Conservation (phyloP, 1,284 basidiomycete species). For the Ceratobasidium sp. region DNA sequence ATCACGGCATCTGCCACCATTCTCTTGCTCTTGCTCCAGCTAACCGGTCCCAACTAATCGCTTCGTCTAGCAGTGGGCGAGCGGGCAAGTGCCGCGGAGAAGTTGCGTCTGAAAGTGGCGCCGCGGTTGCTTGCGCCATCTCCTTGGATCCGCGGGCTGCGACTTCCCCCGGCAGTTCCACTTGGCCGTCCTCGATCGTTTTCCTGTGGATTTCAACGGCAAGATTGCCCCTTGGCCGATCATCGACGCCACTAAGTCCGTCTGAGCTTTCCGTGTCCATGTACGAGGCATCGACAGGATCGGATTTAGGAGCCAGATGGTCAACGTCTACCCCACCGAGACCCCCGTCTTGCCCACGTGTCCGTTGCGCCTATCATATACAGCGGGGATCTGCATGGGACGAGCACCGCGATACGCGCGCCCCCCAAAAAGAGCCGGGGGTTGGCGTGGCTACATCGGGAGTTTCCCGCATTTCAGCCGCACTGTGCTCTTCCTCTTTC, state of each 20-base stretch:
- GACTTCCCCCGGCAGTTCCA: not conserved
- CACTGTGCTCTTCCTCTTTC: not conserved
- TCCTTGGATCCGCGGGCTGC: not conserved
- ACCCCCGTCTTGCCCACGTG: not conserved
- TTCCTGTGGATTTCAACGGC: not conserved
- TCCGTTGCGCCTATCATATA: not conserved
- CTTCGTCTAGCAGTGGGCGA: slow-evolving; percentile 12
- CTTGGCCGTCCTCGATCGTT: not conserved
- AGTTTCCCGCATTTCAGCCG: slow-evolving; percentile 13
- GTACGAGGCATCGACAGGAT: not conserved
- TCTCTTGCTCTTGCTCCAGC: too few species aligned
- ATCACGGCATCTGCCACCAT: slow-evolving; percentile 40
- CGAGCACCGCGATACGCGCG: slow-evolving; percentile 6
- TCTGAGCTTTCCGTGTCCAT: not conserved
- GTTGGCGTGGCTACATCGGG: not conserved
- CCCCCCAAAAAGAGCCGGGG: slow-evolving; percentile 4
- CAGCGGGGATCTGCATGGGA: slow-evolving; percentile 9
- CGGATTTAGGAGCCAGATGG: slow-evolving; percentile 7
- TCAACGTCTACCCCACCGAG: slow-evolving; percentile 35
- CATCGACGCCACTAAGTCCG: not conserved
- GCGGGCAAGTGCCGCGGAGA: not conserved
- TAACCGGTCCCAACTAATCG: slow-evolving; percentile 43
- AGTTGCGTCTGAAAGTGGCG: not conserved
- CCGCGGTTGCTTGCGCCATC: not conserved
- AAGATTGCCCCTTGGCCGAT: not conserved